phyloP scores from a whole-genome alignment of 169 alveolate genomes.

The Eimeria sp. region DNA sequence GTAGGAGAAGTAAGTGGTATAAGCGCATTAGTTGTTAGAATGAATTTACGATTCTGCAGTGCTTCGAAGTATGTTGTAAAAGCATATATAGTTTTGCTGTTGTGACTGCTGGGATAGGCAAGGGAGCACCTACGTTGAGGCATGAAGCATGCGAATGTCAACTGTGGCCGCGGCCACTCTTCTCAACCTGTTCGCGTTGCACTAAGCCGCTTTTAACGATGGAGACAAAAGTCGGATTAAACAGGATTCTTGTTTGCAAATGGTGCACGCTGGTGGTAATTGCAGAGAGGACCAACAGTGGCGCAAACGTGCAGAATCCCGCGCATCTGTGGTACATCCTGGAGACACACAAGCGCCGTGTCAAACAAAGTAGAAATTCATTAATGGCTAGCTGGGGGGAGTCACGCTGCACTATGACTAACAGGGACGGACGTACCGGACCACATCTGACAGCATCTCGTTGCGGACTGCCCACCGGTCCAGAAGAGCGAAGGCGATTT shows the following conservation, averaged over 20 bases:
- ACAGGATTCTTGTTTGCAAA: constrained; percentile 77
- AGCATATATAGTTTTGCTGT: background rate
- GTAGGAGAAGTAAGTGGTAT: background rate
- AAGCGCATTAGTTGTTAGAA: background rate
- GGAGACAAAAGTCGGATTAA: constrained; percentile 81
- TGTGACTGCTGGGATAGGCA: too few species aligned
- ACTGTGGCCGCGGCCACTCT: constrained; percentile 75
- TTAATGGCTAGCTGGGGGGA: background rate
- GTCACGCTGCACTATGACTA: background rate
- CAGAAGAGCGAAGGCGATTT: constrained; percentile 73
- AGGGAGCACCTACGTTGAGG: too few species aligned
- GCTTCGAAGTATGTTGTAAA: background rate
- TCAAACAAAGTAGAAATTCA: background rate
- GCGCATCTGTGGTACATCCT: constrained; percentile 79
- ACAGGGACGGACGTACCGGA: constrained; percentile 61
- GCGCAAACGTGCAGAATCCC: constrained; percentile 74
- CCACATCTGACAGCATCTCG: constrained; percentile 79
- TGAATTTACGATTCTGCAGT: background rate
- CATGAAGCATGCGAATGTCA: background rate
- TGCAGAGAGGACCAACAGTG: constrained; percentile 62
- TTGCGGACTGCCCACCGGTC: constrained; percentile 84
- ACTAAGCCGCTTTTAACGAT: constrained; percentile 82
- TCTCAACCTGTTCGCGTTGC: constrained; percentile 80
- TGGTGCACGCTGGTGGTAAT: constrained; percentile 79
- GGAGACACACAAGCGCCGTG: background rate